Conservation (phyloP, 1,139 yeast genomes). For the Yamadazyma sp. region DNA sequence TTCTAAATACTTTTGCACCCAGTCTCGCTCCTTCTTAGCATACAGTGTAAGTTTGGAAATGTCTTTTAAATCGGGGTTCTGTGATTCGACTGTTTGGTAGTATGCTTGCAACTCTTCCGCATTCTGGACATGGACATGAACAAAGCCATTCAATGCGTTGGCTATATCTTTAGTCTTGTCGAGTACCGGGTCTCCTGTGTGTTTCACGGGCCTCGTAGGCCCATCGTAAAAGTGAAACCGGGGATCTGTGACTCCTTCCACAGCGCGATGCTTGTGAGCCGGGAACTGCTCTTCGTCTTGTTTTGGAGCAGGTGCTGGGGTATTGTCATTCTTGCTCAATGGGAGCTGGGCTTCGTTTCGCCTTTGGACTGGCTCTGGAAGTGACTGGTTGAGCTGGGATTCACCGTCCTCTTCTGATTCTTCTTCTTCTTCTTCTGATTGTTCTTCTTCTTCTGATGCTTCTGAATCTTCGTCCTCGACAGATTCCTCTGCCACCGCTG, state of each 20-base stretch:
- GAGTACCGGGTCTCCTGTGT: conserved; percentile 7
- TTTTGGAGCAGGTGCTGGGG: no score
- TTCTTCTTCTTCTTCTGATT: conserved; percentile 2
- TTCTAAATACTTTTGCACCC: background rate
- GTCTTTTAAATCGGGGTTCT: background rate
- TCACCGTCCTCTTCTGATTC: conserved; percentile 5
- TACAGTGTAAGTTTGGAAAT: background rate
- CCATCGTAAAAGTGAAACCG: conserved; percentile 13
- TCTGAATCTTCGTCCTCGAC: conserved; percentile 1
- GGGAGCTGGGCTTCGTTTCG: no score
- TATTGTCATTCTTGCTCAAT: no score
- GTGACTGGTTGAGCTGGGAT: background rate
- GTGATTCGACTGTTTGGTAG: background rate
- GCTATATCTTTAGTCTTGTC: conserved; percentile 18
- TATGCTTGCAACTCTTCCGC: background rate
- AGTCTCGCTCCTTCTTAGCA: background rate
- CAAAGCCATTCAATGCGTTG: conserved; percentile 19
- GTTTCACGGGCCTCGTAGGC: conserved; percentile 2
- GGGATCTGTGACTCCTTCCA: conserved; percentile 9
- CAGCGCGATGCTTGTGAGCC: no score
- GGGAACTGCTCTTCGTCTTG: no score
- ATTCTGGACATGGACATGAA: background rate
- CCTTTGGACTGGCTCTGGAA: conserved; percentile 1
- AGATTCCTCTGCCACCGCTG: background rate
- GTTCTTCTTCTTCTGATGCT: background rate